These are phyloP conservation scores for Lichtheimia ornata DNA, from an alignment of 371 early-diverging fungal species.

Conservation along the genomic window DNA sequence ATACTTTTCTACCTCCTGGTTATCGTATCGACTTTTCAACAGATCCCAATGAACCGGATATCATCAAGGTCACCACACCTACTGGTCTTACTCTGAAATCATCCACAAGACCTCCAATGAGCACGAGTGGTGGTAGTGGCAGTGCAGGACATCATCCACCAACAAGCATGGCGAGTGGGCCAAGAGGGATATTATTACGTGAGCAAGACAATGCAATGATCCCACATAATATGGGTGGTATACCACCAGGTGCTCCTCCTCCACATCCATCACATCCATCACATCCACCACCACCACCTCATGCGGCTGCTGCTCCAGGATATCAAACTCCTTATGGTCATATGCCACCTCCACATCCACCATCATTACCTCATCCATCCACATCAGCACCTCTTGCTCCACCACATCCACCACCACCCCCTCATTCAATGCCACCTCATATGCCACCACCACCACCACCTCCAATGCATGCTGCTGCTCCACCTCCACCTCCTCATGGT, in stretches of 20 bases:
- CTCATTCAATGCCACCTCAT: slow-evolving; percentile 2
- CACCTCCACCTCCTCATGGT: slow-evolving; percentile 4
- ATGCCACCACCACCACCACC: slow-evolving; percentile 4
- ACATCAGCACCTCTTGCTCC: not conserved
- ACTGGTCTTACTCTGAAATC: slow-evolving; percentile 67
- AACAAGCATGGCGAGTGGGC: no score
- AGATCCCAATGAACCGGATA: slow-evolving; percentile 71
- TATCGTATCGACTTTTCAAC: slow-evolving; percentile 89
- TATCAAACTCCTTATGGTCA: slow-evolving; percentile 9
- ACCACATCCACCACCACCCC: slow-evolving; percentile 6
- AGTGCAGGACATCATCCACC: not conserved
- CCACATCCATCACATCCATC: not conserved
- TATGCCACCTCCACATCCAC: slow-evolving; percentile 16
- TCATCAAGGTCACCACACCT: slow-evolving; percentile 91
- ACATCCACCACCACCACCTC: not conserved
- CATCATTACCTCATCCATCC: slow-evolving; percentile 12
- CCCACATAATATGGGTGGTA: not conserved
- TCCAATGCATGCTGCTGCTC: not conserved
- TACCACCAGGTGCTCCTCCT: not conserved
- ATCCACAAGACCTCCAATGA: slow-evolving; percentile 10
- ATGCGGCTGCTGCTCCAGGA: not conserved
- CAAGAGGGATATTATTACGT: not conserved
- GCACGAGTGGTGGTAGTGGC: not conserved
- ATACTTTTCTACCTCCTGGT: slow-evolving; percentile 99
- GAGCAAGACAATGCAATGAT: slow-evolving; percentile 4